These are phyloP conservation scores for Colletotrichum camelliae DNA, from an alignment of 2,329 filamentous ascomycete genomes.

Conservation along the genomic window DNA sequence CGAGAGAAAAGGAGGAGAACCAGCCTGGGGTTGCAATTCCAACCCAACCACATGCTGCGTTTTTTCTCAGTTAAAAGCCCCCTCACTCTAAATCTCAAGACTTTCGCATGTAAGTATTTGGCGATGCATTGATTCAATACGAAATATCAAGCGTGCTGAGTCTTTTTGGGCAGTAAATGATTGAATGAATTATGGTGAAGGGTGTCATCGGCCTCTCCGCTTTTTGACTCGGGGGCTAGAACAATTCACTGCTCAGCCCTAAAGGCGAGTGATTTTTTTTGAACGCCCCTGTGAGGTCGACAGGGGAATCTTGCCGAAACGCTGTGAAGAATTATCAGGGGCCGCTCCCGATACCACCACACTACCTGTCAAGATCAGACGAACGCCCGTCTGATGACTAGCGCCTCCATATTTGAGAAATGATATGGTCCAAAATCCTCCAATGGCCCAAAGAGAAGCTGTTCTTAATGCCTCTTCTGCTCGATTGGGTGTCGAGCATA, in stretches of 20 bases:
- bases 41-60: neutral
- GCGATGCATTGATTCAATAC: neutral
- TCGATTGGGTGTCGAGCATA: neutral
- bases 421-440: neutral
- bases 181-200: neutral
- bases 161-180: too few species aligned
- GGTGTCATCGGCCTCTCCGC: neutral
- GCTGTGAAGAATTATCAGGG: neutral
- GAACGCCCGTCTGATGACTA: neutral
- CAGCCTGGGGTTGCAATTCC: neutral
- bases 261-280: neutral
- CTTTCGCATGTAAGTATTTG: neutral
- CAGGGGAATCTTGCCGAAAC: neutral
- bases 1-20: neutral
- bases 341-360: neutral
- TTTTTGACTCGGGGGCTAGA: neutral
- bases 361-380: neutral
- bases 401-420: neutral
- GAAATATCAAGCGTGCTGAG: neutral
- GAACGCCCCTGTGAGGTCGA: neutral
- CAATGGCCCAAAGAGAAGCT: neutral
- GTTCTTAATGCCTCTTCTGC: neutral
- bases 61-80: neutral
- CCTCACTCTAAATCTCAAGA: neutral
- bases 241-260: neutral